Conservation (phyloP, 2,329 filamentous ascomycete genomes). For the Fusarium metavorans region DNA sequence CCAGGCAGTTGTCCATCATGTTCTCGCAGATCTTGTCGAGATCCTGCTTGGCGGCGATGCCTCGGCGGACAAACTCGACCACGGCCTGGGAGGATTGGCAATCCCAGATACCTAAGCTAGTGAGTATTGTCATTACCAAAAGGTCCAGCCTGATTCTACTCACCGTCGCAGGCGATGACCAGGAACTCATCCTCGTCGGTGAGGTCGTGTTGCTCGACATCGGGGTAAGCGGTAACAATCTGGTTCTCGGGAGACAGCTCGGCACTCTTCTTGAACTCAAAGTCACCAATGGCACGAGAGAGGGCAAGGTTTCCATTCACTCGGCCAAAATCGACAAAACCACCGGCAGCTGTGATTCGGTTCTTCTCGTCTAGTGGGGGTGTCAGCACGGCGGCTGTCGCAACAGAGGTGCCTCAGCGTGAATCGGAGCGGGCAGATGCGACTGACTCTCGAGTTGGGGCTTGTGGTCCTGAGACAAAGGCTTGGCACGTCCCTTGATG, state of each 20-base stretch:
- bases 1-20: conserved; percentile 99
- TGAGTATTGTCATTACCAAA: conserved; percentile 36
- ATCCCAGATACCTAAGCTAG: conserved; percentile 90
- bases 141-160: conserved; percentile 48
- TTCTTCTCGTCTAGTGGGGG: conserved; percentile 83
- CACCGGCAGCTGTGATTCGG: conserved; percentile 93
- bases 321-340: conserved; percentile 97
- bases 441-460: conserved; percentile 94
- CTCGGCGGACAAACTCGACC: conserved; percentile 94
- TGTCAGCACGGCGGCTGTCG: conserved; percentile 30
- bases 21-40: conserved; percentile 97
- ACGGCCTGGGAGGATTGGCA: conserved; percentile 99
- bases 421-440: conserved; percentile 11
- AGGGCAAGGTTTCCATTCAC: conserved; percentile 98
- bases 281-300: conserved; percentile 97
- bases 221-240: conserved; percentile 96
- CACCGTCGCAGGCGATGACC: conserved; percentile 92
- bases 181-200: conserved; percentile 95
- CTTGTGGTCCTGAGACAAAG: conserved; percentile 99
- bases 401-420: conserved; percentile 22
- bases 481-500: conserved; percentile 97
- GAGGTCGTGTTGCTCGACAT: conserved; percentile 91
- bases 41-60: conserved; percentile 96
- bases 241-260: conserved; percentile 98
- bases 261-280: conserved; percentile 99